phyloP scores from a whole-genome alignment of 768 basidiomycete genomes.

The Tulasnella sp. region DNA sequence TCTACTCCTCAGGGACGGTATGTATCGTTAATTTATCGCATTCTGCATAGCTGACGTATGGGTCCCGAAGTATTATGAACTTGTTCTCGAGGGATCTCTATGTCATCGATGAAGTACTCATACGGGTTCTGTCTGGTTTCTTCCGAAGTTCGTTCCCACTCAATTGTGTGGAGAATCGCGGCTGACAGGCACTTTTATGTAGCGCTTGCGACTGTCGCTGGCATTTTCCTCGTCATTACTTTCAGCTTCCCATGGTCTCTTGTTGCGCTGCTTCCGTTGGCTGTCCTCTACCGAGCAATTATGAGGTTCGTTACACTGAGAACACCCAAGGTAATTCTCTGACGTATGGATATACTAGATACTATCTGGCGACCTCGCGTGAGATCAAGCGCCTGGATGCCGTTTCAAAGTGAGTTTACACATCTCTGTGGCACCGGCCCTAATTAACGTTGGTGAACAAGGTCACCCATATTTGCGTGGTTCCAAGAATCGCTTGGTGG shows the following conservation, averaged over 20 bases:
- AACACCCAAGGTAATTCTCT: not conserved
- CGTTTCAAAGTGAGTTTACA: slow-evolving; percentile 36
- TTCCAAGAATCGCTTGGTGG: slow-evolving; percentile 36
- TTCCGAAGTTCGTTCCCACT: slow-evolving; percentile 36
- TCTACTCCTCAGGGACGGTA: slow-evolving; percentile 74
- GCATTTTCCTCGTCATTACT: slow-evolving; percentile 50
- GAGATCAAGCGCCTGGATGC: slow-evolving; percentile 84
- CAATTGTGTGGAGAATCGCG: not conserved
- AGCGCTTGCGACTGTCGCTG: slow-evolving; percentile 31
- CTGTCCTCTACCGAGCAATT: slow-evolving; percentile 66
- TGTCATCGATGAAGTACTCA: slow-evolving; percentile 65
- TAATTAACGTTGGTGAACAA: slow-evolving; percentile 22
- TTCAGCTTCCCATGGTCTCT: slow-evolving; percentile 73
- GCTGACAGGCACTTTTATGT: not conserved
- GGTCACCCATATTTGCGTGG: slow-evolving; percentile 74
- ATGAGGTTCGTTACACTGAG: slow-evolving; percentile 46
- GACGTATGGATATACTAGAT: slow-evolving; percentile 44
- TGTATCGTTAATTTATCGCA: slow-evolving; percentile 17
- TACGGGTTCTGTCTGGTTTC: slow-evolving; percentile 58
- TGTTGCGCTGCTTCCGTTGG: slow-evolving; percentile 58
- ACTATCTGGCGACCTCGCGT: slow-evolving; percentile 76
- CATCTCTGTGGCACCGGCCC: not conserved
- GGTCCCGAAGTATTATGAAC: slow-evolving; percentile 55
- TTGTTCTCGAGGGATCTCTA: slow-evolving; percentile 76
- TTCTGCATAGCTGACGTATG: not conserved